Evolutionary conservation across 164 flowering plant genomes (phyloP).

Genomic region (Stephania japonica): DNA sequence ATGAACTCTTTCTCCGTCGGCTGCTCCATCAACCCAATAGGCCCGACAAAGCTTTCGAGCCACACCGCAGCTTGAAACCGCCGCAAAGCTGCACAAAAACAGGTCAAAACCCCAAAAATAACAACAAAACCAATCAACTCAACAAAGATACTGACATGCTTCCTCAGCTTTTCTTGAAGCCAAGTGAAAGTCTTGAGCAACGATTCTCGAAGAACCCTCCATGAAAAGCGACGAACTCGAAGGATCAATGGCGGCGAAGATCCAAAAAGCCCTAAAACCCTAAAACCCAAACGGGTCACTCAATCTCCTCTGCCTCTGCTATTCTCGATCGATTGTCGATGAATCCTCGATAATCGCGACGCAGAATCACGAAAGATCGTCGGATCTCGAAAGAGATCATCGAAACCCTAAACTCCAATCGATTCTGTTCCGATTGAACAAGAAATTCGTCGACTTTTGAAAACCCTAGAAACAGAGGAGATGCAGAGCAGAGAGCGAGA

Average conservation of each 20-base stretch:
- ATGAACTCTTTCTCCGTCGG: constrained; percentile 79
- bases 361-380: too few relatives aligned
- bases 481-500: not conserved
- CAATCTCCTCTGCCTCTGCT: not conserved
- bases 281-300: not conserved
- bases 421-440: too few relatives aligned
- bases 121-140: not conserved
- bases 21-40: constrained; percentile 47
- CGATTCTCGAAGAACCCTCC: constrained; percentile 36
- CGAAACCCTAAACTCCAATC: too few relatives aligned
- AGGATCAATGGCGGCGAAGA: not conserved
- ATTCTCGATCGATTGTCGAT: not conserved
- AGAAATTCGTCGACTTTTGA: too few relatives aligned
- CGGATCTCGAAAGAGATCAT: too few relatives aligned
- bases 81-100: constrained; percentile 48
- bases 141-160: constrained; percentile 41
- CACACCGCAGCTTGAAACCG: constrained; percentile 63
- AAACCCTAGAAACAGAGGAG: too few relatives aligned
- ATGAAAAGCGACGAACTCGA: constrained; percentile 16
- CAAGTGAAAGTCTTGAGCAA: constrained; percentile 42
- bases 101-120: not conserved
- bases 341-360: too few relatives aligned
- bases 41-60: constrained; percentile 75
- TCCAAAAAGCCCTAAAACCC: not conserved
- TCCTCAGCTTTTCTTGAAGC: constrained; percentile 92